Percentiles rank a stretch among this genome's conserved stretches.
phyloP scores from a whole-genome alignment of 106 monocot genomes.

The Posidonia australis region DNA sequence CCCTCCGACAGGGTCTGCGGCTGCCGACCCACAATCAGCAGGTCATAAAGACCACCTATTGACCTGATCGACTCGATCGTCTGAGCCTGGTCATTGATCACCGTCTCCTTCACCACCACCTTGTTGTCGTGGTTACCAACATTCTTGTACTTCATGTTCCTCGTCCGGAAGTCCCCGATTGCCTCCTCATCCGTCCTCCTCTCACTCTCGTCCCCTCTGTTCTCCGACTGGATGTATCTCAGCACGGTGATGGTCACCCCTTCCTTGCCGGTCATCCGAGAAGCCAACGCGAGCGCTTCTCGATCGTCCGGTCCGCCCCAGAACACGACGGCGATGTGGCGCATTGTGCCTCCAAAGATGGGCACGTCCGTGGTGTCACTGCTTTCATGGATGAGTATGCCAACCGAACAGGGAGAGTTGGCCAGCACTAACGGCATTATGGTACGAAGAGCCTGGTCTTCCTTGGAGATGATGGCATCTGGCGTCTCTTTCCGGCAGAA shows the following conservation, averaged over 20 bases:
- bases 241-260: background rate
- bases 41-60: background rate
- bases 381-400: constrained; percentile 5
- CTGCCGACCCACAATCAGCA: constrained; percentile 3
- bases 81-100: background rate
- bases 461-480: background rate
- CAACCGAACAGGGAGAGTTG: constrained; percentile 6
- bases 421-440: background rate
- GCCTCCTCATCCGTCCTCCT: constrained; percentile 2
- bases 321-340: constrained; percentile 3
- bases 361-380: background rate
- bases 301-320: constrained; percentile 13
- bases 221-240: background rate
- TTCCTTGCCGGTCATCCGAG: background rate
- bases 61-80: background rate
- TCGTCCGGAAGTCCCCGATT: background rate
- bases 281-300: constrained; percentile 3
- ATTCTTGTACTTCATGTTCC: too few species aligned
- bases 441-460: background rate
- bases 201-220: constrained; percentile 2
- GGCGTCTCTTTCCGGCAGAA: background rate
- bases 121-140: background rate
- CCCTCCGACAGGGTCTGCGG: background rate
- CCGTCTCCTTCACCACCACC: background rate
- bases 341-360: background rate